phyloP scores from a whole-genome alignment of 2,329 filamentous ascomycete species.

The Fusarium sp. region DNA sequence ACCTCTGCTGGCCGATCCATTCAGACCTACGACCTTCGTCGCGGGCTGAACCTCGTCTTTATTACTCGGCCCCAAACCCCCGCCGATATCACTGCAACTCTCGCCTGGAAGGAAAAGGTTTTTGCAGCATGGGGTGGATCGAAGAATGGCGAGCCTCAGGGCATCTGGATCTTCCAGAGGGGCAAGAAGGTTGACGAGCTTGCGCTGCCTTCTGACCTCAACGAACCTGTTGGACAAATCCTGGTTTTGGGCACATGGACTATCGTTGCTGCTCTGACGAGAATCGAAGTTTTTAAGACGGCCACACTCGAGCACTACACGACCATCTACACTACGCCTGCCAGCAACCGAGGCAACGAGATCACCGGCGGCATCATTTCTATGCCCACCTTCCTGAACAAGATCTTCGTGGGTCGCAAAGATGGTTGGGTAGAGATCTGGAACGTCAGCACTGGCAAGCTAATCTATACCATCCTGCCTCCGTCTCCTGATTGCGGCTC shows the following conservation, averaged over 20 bases:
- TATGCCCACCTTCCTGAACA: conserved; percentile 97
- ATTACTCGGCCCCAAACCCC: conserved; percentile 93
- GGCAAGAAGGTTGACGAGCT: conserved; percentile 88
- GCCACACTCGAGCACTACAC: conserved; percentile 90
- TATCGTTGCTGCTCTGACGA: conserved; percentile 80
- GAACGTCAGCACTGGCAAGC: conserved; percentile 93
- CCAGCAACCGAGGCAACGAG: conserved; percentile 71
- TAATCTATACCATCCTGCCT: conserved; percentile 91
- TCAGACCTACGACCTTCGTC: conserved; percentile 95
- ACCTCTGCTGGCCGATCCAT: conserved; percentile 92
- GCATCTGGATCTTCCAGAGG: conserved; percentile 92
- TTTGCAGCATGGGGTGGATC: conserved; percentile 90
- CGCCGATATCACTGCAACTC: conserved; percentile 85
- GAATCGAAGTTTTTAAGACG: conserved; percentile 92
- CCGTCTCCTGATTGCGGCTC: conserved; percentile 79
- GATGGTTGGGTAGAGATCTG: conserved; percentile 97
- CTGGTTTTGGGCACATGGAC: conserved; percentile 93
- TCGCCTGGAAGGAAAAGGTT: conserved; percentile 88
- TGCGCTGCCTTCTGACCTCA: conserved; percentile 73
- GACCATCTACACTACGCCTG: conserved; percentile 75
- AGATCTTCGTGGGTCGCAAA: conserved; percentile 88
- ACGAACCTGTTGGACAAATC: conserved; percentile 82
- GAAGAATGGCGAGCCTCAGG: conserved; percentile 67
- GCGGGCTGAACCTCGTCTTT: conserved; percentile 92
- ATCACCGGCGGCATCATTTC: conserved; percentile 86